These are phyloP conservation scores for Penicillium samsonianum DNA, from an alignment of 495 filamentous ascomycete genomes.

Conservation along the genomic window DNA sequence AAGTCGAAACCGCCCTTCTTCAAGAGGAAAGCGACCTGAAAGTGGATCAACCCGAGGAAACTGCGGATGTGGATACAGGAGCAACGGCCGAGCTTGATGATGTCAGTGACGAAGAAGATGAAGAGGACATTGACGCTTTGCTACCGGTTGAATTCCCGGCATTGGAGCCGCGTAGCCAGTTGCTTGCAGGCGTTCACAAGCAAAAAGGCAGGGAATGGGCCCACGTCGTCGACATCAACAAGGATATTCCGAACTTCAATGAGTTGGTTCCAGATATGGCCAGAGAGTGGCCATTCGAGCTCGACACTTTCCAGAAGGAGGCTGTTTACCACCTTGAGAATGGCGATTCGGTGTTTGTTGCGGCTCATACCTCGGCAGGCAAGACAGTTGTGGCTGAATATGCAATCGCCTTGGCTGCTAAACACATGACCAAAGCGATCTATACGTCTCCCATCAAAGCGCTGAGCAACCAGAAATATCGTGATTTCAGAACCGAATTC, in stretches of 20 bases:
- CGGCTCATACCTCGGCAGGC: conserved; percentile 96
- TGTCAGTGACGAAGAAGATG: conserved; percentile 49
- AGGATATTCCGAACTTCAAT: conserved; percentile 84
- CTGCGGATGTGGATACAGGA: conserved; percentile 39
- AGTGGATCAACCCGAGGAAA: conserved; percentile 36
- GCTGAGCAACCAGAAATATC: conserved; percentile 96
- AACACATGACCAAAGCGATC: conserved; percentile 99
- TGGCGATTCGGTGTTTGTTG: conserved; percentile 97
- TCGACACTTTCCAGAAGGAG: conserved; percentile 98
- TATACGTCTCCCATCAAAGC: conserved; percentile 99
- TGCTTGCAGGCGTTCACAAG: conserved; percentile 70
- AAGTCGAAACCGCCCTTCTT: conserved; percentile 71
- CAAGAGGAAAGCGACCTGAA: conserved; percentile 58
- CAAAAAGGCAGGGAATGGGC: conserved; percentile 88
- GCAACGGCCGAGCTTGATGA: conserved; percentile 53
- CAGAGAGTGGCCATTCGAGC: conserved; percentile 91
- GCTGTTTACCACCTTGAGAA: conserved; percentile 96
- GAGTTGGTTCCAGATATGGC: conserved; percentile 97
- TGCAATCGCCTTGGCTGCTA: conserved; percentile 90
- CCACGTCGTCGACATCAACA: conserved; percentile 93
- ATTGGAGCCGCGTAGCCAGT: conserved; percentile 75
- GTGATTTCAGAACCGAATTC: conserved; percentile 86
- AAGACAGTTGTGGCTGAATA: conserved; percentile 99
- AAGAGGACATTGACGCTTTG: conserved; percentile 88
- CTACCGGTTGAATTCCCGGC: conserved; percentile 92